Evolutionary conservation across 352 stramenopile species (phyloP).

Genomic region (Phytophthora capsici): DNA sequence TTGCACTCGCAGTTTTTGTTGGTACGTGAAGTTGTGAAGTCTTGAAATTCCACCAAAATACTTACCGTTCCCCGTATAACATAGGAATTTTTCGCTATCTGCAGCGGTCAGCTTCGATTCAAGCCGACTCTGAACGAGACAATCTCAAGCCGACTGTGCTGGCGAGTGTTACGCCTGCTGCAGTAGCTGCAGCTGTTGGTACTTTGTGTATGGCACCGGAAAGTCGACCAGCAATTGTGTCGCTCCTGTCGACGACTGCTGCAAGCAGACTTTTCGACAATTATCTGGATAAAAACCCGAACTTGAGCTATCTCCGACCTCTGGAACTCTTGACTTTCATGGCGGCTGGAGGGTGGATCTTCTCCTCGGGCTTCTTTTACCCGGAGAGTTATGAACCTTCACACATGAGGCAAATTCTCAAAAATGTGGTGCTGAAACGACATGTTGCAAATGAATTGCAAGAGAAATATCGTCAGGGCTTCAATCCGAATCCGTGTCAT

Average conservation of each 20-base stretch:
- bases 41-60: background rate
- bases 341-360: constrained; percentile 19
- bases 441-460: constrained; percentile 8
- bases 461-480: constrained; percentile 6
- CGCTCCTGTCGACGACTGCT: constrained; percentile 11
- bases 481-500: constrained; percentile 20
- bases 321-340: constrained; percentile 20
- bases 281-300: background rate
- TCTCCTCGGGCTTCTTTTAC: constrained; percentile 19
- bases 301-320: constrained; percentile 8
- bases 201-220: constrained; percentile 8
- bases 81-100: constrained; percentile 50
- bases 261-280: constrained; percentile 13
- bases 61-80: background rate
- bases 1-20: constrained; percentile 58
- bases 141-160: background rate
- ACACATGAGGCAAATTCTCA: constrained; percentile 24
- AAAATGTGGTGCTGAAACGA: constrained; percentile 10
- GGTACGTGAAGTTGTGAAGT: constrained; percentile 29
- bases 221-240: constrained; percentile 11
- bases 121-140: background rate
- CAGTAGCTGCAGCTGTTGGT: constrained; percentile 5
- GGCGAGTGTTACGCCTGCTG: constrained; percentile 1
- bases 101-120: constrained; percentile 27
- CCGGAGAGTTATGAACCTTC: constrained; percentile 22